Base-by-base conservation (phyloP, 306 rosid species). In the Luffa aegyptiaca region DNA sequence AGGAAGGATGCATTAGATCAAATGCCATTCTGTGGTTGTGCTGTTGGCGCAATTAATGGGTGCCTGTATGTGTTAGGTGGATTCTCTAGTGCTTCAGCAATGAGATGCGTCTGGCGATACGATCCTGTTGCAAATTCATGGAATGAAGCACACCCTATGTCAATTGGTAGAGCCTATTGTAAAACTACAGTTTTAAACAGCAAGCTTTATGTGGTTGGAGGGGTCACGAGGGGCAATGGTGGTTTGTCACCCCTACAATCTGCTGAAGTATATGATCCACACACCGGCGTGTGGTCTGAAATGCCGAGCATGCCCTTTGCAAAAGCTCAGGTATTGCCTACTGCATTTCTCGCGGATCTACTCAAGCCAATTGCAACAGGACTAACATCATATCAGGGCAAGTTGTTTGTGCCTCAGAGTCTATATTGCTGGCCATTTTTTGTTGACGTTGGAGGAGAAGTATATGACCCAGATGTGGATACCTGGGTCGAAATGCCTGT, bases 161-260 rank as follows among this genome's bases (percentile, higher is more conserved):
- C 96, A 31, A 86, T 89, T 0, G 92, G 97, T 44, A 85, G 97
- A 79, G 98, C 98, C 10, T 95, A 95, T 74, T 86, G 93, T 82
- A 95, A 95, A 87, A 95, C 98, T 17, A 90, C 93, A 39, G 87
- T 91, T 81, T 86, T 95, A 83, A 91, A 91, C 63, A 82, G 90
- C 82, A 95, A 90, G 88, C 97, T 95, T 74, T 95, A 93, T 85
- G 97, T 93, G 71, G 93, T 93, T 84, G 98, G 98, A 77, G 98
- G 97, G 37, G 97, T 95, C 82, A 93, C 91, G 80, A 93, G 88
- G 66, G 97, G 93, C 64, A 92, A 86, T 74, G 93, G 90, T 76
- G 94, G 97, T 80, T 70, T 95, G 62, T 63, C 88, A 76, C 99
- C 99, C 41, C 97, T 91, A 84, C 97, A 93, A 52, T 95, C 97